These are phyloP conservation scores for Anthracocystis panici-leucophaei DNA, from an alignment of 1,284 basidiomycete genomes.

Conservation along the genomic window DNA sequence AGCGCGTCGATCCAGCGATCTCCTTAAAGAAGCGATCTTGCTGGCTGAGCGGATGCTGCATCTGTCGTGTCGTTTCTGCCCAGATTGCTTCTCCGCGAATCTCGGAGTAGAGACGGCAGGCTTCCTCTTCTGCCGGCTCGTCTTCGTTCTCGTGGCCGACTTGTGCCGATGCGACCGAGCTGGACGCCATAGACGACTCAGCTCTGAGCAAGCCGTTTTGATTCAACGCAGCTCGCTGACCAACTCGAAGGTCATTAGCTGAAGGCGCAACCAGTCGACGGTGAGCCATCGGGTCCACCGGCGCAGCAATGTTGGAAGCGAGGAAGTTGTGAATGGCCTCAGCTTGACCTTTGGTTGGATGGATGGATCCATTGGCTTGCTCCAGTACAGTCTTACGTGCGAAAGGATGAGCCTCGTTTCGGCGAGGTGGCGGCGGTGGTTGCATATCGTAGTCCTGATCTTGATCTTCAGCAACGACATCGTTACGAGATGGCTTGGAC, in stretches of 20 bases:
- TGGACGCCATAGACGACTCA: conserved; percentile 4
- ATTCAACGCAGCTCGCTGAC: conserved; percentile 16
- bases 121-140: conserved; percentile 40
- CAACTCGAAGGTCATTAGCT: conserved; percentile 30
- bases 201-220: conserved; percentile 14
- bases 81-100: conserved; percentile 51
- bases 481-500: conserved; percentile 1
- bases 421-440: conserved; percentile 37
- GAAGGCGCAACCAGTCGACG: conserved; percentile 32
- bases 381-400: conserved; percentile 22
- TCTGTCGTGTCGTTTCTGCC: conserved; percentile 50
- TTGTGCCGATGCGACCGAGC: conserved; percentile 14
- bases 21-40: conserved; percentile 40
- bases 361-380: conserved; percentile 29
- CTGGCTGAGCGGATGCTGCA: conserved; percentile 31
- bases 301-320: conserved; percentile 40
- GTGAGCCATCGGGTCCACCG: conserved; percentile 36
- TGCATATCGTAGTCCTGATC: conserved; percentile 38
- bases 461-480: conserved; percentile 1
- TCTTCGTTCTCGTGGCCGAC: conserved; percentile 13
- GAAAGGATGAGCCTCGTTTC: conserved; percentile 44
- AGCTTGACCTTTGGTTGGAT: conserved; percentile 34
- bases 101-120: conserved; percentile 34
- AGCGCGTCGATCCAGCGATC: conserved; percentile 39
- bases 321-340: conserved; percentile 48